Conservation (phyloP, 176 grass and related monocot genomes). For the Coix lacrymajobi region DNA sequence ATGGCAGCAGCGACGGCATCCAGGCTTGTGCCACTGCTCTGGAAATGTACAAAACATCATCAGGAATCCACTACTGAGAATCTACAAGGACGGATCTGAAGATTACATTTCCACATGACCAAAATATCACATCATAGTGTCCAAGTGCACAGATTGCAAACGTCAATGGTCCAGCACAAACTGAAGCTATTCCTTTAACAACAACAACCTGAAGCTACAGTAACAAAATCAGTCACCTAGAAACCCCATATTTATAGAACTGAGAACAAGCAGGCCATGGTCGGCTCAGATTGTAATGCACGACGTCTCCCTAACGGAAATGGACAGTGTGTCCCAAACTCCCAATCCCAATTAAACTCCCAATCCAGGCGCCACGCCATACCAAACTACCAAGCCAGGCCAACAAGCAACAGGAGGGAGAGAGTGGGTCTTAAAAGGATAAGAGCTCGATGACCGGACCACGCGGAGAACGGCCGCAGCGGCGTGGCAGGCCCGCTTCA, state of each 20-base stretch:
- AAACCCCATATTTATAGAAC: background rate
- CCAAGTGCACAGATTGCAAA: background rate
- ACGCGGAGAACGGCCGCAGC: constrained; percentile 59
- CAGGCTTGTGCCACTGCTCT: constrained; percentile 65
- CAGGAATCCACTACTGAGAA: constrained; percentile 12
- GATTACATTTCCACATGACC: background rate
- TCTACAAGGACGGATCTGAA: background rate
- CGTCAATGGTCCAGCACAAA: background rate
- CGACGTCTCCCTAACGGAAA: background rate
- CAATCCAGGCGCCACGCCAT: background rate
- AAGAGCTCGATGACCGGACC: background rate
- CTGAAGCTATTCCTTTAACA: background rate
- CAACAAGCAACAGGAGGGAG: background rate
- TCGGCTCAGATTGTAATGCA: background rate
- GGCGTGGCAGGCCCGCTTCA: constrained; percentile 77
- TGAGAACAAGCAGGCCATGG: background rate
- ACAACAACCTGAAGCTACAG: background rate
- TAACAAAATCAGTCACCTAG: background rate
- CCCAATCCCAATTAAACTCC: background rate
- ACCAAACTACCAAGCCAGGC: background rate
- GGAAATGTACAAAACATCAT: constrained; percentile 24
- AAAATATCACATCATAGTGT: background rate
- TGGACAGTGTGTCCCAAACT: background rate
- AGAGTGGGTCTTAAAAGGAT: background rate
- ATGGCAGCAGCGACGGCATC: constrained; percentile 85